Evolutionary conservation across 352 stramenopile genomes (phyloP).

Genomic region (Globisporangium apiculatum): DNA sequence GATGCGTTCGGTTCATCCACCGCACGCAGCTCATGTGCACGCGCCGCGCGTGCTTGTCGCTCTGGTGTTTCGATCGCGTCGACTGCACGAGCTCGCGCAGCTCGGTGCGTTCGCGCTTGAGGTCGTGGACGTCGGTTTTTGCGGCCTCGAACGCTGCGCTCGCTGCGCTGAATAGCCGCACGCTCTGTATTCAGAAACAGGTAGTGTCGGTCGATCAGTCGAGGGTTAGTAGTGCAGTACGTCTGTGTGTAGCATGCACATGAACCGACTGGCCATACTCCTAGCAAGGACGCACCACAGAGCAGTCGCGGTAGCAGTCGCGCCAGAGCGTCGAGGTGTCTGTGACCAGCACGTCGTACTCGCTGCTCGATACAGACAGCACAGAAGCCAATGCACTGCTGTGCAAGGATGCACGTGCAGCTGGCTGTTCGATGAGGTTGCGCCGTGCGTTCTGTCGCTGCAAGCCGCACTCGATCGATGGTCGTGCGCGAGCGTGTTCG

Average conservation of each 20-base stretch:
- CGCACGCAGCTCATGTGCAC: constrained; percentile 62
- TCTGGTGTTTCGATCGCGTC: constrained; percentile 31
- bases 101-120: constrained; percentile 38
- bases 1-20: constrained; percentile 58
- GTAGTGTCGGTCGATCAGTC: too few species aligned
- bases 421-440: constrained; percentile 12
- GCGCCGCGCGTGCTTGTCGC: constrained; percentile 40
- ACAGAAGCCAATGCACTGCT: neutral
- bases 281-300: constrained; percentile 24
- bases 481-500: constrained; percentile 12
- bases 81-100: constrained; percentile 45
- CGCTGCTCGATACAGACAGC: neutral
- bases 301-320: constrained; percentile 46
- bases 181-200: constrained; percentile 13
- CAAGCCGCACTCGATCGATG: constrained; percentile 18
- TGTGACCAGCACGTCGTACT: neutral
- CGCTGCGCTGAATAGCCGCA: constrained; percentile 22
- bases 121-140: constrained; percentile 33
- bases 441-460: constrained; percentile 26
- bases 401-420: neutral
- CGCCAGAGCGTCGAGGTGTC: constrained; percentile 34
- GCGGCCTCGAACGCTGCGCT: constrained; percentile 28
- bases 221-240: too few species aligned
- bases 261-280: neutral
- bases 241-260: neutral